Evolutionary conservation across 345 rosid genomes (phyloP), one percentile per base, ranked within the genome.

Genomic region (Salix caprea): DNA sequence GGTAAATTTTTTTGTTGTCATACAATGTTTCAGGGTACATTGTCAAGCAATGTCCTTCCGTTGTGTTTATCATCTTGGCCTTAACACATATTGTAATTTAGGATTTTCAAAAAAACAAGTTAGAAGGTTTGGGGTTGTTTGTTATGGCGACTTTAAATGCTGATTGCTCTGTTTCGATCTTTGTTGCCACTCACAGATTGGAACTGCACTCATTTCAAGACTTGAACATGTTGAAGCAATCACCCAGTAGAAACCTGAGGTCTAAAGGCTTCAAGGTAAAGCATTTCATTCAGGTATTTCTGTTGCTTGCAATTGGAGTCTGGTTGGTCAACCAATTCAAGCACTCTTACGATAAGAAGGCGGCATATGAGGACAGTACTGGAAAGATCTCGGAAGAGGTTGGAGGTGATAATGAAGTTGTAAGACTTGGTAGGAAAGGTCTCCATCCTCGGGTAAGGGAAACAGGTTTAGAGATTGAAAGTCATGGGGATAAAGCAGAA

Each of bases 291-390:
- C 93, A 89, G 79, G 75, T 88, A 72, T 82, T 74, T 79, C 76
- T 85, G 14, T 81, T 88, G 75, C 79, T 91, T 65, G 90, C 84
- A 67, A 42, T 85, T 72, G 85, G 82, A 82, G 36, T 83, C 40
- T 91, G 96, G 96, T 44, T 89, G 81, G 76, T 91, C 72, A 82
- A 88, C 88, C 91, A 85, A 67, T 83, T 86, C 32, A 87, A 77
- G 82, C 86, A 78, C 73, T 79, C 79, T 14, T 78, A 83, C 8
- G 76, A 77, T 34, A 66, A 71, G 52, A 82, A 74, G 70, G 70
- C 54, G 72, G 75, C 46, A 32, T 42, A 39, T n/a, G 62, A 70
- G 66, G 56, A 76, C 19, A 58, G 74, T 50, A 23, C 58, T 10
- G 72, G 23, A 14, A 48, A 52, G 48, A 44, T 37, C 50, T 62